phyloP scores from a whole-genome alignment of 805 yeast species.

The Yamadazyma olivae region DNA sequence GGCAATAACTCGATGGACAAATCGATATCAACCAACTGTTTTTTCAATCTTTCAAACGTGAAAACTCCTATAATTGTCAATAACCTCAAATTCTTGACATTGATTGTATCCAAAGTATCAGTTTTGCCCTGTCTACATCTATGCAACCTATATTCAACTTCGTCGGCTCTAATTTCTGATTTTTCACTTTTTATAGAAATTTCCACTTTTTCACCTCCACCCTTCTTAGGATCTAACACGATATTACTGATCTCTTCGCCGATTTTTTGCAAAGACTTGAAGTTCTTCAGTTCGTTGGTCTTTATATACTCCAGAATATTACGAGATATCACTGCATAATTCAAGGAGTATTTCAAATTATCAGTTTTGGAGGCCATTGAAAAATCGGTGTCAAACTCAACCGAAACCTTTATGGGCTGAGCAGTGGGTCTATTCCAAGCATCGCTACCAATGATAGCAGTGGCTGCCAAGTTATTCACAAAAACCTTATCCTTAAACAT shows the following conservation, averaged over 20 bases:
- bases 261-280: slow-evolving; percentile 41
- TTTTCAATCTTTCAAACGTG: slow-evolving; percentile 80
- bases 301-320: slow-evolving; percentile 55
- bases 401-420: slow-evolving; percentile 63
- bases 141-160: slow-evolving; percentile 39
- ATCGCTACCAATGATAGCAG: slow-evolving; percentile 68
- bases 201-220: slow-evolving; percentile 45
- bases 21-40: slow-evolving; percentile 73
- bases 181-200: slow-evolving; percentile 45
- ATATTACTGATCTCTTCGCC: slow-evolving; percentile 47
- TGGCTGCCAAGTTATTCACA: slow-evolving; percentile 56
- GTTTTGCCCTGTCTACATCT: slow-evolving; percentile 22
- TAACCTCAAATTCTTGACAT: slow-evolving; percentile 52
- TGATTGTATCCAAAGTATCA: slow-evolving; percentile 19
- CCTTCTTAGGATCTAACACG: slow-evolving; percentile 40
- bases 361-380: slow-evolving; percentile 74
- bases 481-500: slow-evolving; percentile 34
- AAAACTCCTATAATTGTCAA: slow-evolving; percentile 90
- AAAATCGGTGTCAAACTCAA: slow-evolving; percentile 64
- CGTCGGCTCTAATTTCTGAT: slow-evolving; percentile 57
- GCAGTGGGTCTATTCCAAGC: slow-evolving; percentile 68
- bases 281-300: slow-evolving; percentile 34
- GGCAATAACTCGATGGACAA: slow-evolving; percentile 28
- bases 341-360: slow-evolving; percentile 76
- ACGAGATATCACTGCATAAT: slow-evolving; percentile 81